Conservation (phyloP, 192 early-diverging fungal genomes). For the Backusella westeae region DNA sequence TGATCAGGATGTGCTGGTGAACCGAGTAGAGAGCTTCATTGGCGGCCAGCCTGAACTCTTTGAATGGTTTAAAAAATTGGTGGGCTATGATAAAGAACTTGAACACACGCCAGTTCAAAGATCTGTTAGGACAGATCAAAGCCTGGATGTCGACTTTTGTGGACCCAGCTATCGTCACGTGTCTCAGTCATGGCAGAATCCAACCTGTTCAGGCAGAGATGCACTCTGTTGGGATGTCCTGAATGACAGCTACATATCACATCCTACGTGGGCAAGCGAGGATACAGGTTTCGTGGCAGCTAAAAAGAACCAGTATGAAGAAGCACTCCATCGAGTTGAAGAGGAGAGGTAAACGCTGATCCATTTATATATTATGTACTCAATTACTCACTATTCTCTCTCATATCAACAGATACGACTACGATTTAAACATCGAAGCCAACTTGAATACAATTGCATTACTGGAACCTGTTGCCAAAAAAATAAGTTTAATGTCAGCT, state of each 20-base stretch:
- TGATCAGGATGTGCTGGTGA: slow-evolving; percentile 80
- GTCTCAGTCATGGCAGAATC: slow-evolving; percentile 29
- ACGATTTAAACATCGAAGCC: slow-evolving; percentile 95
- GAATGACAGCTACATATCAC: slow-evolving; percentile 95
- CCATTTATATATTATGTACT: background rate
- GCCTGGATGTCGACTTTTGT: background rate
- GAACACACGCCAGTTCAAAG: background rate
- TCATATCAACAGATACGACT: slow-evolving; percentile 56
- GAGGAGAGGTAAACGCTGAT: slow-evolving; percentile 67
- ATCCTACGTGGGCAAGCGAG: slow-evolving; percentile 89
- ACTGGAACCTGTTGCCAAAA: slow-evolving; percentile 81
- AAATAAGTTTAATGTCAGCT: slow-evolving; percentile 69
- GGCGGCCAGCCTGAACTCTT: slow-evolving; percentile 80
- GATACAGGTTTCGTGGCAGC: slow-evolving; percentile 85
- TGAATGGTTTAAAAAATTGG: slow-evolving; percentile 88
- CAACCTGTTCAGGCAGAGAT: slow-evolving; percentile 87
- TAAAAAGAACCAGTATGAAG: slow-evolving; percentile 90
- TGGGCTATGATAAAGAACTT: slow-evolving; percentile 71
- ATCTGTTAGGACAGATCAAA: background rate
- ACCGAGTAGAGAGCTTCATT: slow-evolving; percentile 86
- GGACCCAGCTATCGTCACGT: slow-evolving; percentile 67
- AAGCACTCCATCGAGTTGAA: slow-evolving; percentile 88
- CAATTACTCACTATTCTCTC: background rate
- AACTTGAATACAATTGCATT: slow-evolving; percentile 84
- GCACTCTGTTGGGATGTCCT: slow-evolving; percentile 87